Conservation (phyloP, 2,329 filamentous ascomycete species). For the Fusarium gaditjirri region DNA sequence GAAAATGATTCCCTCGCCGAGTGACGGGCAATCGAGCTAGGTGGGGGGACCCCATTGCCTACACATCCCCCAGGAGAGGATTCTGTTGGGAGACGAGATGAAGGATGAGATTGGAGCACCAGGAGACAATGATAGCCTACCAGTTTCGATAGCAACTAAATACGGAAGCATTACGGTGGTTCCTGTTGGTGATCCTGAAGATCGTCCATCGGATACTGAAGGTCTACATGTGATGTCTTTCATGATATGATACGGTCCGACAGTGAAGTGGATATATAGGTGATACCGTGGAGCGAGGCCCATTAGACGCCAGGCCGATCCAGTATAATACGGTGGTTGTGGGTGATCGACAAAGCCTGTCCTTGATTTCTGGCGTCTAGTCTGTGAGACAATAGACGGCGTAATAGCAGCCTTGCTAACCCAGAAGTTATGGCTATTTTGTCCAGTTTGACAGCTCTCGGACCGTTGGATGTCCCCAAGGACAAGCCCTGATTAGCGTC, state of each 20-base stretch:
- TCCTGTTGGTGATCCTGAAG: not conserved
- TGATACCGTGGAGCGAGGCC: constrained; percentile 4
- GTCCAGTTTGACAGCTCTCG: not conserved
- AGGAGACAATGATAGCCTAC: not conserved
- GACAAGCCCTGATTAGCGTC: constrained; percentile 1
- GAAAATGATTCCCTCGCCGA: constrained; percentile 3
- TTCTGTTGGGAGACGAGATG: not conserved
- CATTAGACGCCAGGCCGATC: constrained; percentile 13
- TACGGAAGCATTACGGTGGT: not conserved
- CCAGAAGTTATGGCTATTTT: not conserved
- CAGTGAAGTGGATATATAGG: constrained; percentile 11
- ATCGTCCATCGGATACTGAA: constrained; percentile 5
- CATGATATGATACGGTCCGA: constrained; percentile 24
- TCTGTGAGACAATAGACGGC: not conserved
- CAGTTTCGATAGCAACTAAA: not conserved
- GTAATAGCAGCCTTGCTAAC: constrained; percentile 5
- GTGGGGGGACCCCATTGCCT: constrained; percentile 2
- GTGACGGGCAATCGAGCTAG: constrained; percentile 2
- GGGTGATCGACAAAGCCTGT: constrained; percentile 9
- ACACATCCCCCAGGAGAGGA: not conserved
- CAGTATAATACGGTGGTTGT: constrained; percentile 19
- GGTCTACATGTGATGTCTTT: not conserved
- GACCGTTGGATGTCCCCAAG: not conserved
- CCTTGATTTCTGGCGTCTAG: constrained; percentile 5
- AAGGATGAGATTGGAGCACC: not conserved